Conservation (phyloP, 257 asterid genomes). For the Solanum sparsipilum region DNA sequence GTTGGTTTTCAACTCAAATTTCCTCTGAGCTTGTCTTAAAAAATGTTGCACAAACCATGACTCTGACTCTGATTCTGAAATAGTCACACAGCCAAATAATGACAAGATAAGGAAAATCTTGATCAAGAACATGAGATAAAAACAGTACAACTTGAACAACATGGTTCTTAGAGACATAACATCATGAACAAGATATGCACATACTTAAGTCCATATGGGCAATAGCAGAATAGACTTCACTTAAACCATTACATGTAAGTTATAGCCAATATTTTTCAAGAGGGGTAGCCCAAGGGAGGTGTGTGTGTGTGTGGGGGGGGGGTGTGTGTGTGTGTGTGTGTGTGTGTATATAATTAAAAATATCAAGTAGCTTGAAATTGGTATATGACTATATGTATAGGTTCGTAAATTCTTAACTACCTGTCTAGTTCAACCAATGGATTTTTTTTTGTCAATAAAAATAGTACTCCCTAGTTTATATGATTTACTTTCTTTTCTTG, state of each 20-base stretch:
- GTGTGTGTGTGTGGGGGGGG: neutral
- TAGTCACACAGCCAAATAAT: conserved; percentile 9
- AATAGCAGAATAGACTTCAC: conserved; percentile 18
- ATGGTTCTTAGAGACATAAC: conserved; percentile 13
- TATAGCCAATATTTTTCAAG: neutral
- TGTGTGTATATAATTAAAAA: conserved; percentile 4
- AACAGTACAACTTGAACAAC: conserved; percentile 16
- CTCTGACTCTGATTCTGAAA: conserved; percentile 29
- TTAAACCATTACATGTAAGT: neutral
- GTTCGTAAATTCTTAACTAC: neutral
- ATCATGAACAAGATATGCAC: neutral
- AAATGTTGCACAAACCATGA: conserved; percentile 27
- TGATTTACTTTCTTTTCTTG: no score
- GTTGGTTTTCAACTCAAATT: conserved; percentile 51
- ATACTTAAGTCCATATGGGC: conserved; percentile 26
- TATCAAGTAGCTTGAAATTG: neutral
- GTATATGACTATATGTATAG: neutral
- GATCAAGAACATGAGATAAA: conserved; percentile 7
- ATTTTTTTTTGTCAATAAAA: neutral
- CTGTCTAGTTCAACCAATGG: neutral
- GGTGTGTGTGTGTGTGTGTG: neutral
- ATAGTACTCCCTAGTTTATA: neutral
- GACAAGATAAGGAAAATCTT: conserved; percentile 12
- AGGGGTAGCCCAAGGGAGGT: neutral
- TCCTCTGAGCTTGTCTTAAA: conserved; percentile 12